A percentile compares a stretch with the other conserved stretches of the same genome.
Conservation (phyloP, 169 alveolate species). For the Plasmodium gallinaceum region DNA sequence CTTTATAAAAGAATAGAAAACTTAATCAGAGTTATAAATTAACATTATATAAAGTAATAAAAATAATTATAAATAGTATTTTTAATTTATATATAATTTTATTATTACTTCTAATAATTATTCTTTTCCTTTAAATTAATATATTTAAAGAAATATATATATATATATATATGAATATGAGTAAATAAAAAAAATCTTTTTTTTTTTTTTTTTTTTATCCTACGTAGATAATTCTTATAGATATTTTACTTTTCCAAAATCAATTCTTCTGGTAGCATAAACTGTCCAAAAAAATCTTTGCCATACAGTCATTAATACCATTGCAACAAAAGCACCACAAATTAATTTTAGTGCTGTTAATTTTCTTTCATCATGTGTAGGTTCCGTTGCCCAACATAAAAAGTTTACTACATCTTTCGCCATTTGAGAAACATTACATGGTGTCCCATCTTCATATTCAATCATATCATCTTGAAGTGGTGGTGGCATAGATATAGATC, state of each 20-base stretch:
- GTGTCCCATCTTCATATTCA: conserved; percentile 98
- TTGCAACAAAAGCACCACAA: conserved; percentile 86
- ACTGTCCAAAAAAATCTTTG: conserved; percentile 90
- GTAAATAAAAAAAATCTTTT: not conserved
- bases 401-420: conserved; percentile 91
- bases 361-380: conserved; percentile 91
- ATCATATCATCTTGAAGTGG: conserved; percentile 97
- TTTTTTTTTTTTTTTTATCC: not conserved
- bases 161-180: not conserved
- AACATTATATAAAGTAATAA: not conserved
- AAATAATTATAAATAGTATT: not conserved
- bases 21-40: not conserved
- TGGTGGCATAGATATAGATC: conserved; percentile 98
- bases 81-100: not conserved
- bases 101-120: not conserved
- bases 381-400: conserved; percentile 91
- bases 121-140: not conserved
- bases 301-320: conserved; percentile 89
- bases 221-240: conserved; percentile 26
- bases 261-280: conserved; percentile 89
- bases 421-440: conserved; percentile 97
- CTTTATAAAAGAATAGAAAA: not conserved
- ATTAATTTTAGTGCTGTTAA: conserved; percentile 85
- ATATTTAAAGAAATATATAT: not conserved
- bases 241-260: conserved; percentile 87